These are phyloP conservation scores for Darksidea phi DNA, from an alignment of 495 filamentous ascomycete species.

Conservation along the genomic window DNA sequence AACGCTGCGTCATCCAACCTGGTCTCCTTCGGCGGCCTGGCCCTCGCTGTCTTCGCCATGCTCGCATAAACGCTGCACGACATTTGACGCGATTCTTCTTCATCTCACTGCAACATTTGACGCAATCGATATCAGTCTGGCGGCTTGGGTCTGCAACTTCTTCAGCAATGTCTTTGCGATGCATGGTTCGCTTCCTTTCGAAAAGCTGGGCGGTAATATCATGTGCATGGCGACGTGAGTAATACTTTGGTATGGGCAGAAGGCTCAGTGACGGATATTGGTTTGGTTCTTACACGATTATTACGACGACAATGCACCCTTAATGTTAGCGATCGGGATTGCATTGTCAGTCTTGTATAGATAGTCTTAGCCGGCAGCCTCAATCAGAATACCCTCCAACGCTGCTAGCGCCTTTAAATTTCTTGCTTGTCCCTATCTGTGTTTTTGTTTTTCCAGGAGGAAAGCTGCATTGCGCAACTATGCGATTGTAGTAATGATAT, in stretches of 20 bases:
- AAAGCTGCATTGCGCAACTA: no score
- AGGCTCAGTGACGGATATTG: not conserved
- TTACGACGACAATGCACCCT: constrained; percentile 16
- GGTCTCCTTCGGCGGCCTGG: constrained; percentile 20
- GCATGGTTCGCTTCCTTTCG: constrained; percentile 15
- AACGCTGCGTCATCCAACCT: not conserved
- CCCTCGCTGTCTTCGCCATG: constrained; percentile 17
- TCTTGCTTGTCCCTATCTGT: not conserved
- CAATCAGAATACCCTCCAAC: not conserved
- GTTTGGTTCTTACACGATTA: constrained; percentile 3
- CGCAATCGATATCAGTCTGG: not conserved
- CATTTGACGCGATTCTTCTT: not conserved
- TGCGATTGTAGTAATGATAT: no score
- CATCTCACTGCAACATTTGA: not conserved
- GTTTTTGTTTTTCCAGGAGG: no score
- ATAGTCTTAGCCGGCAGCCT: not conserved
- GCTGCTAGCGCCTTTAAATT: not conserved
- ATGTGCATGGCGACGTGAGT: not conserved
- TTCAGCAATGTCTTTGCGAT: constrained; percentile 14
- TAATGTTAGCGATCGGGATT: constrained; percentile 12
- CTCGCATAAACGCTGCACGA: constrained; percentile 15
- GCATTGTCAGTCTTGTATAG: constrained; percentile 25
- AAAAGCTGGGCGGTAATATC: constrained; percentile 18
- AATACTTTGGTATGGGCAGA: not conserved
- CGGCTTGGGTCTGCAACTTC: constrained; percentile 2